Percentiles rank a stretch among this genome's conserved stretches.
Conservation (phyloP, 768 basidiomycete genomes). For the Mycena vitilis region DNA sequence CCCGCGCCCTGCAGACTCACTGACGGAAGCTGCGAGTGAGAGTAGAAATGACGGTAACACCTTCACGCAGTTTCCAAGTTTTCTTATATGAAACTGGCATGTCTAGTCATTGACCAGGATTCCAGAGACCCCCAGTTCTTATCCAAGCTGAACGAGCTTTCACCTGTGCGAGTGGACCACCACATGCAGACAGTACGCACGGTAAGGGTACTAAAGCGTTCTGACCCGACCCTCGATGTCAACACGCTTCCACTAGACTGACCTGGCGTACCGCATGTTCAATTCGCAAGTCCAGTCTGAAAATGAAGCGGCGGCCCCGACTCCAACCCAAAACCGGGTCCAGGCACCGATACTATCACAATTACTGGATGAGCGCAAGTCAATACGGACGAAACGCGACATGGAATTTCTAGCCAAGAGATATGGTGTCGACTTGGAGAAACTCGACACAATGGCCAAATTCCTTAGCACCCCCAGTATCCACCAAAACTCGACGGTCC, state of each 20-base stretch:
- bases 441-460: constrained; percentile 63
- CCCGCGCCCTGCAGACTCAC: constrained; percentile 41
- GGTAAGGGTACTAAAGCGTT: constrained; percentile 47
- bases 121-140: constrained; percentile 79
- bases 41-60: constrained; percentile 60
- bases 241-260: constrained; percentile 36
- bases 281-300: constrained; percentile 68
- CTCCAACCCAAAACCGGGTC: constrained; percentile 62
- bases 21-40: constrained; percentile 58
- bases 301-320: constrained; percentile 57
- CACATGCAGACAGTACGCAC: constrained; percentile 62
- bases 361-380: constrained; percentile 74
- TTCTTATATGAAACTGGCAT: neutral
- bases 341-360: constrained; percentile 63
- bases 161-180: constrained; percentile 78
- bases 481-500: constrained; percentile 54
- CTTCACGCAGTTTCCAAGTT: constrained; percentile 4
- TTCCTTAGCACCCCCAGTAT: constrained; percentile 77
- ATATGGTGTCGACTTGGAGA: constrained; percentile 66
- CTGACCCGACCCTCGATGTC: constrained; percentile 7
- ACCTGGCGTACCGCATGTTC: constrained; percentile 58
- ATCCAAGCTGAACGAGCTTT: constrained; percentile 71
- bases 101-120: constrained; percentile 69
- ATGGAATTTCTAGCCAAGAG: constrained; percentile 62
- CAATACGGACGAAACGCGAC: constrained; percentile 51